phyloP scores from a whole-genome alignment of 1,284 basidiomycete genomes.

The Moniliella sp. region DNA sequence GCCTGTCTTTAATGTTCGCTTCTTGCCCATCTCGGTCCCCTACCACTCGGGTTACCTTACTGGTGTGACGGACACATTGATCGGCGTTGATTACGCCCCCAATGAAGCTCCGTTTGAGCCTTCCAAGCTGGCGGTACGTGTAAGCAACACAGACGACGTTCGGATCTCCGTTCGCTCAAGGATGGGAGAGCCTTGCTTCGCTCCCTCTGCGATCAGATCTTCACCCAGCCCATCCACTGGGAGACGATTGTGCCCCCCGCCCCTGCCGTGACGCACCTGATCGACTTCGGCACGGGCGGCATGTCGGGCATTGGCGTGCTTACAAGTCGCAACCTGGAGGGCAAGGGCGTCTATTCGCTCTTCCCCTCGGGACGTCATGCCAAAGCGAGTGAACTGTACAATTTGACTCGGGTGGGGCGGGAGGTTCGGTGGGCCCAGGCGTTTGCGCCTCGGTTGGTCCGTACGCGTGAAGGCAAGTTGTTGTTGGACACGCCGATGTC shows the following conservation, averaged over 20 bases:
- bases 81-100: conserved; percentile 47
- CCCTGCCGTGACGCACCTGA: conserved; percentile 60
- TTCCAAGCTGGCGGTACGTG: conserved; percentile 55
- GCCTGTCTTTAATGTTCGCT: conserved; percentile 73
- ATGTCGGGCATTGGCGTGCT: conserved; percentile 75
- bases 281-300: conserved; percentile 85
- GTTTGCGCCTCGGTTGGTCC: conserved; percentile 62
- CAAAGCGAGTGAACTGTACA: conserved; percentile 39
- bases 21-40: conserved; percentile 78
- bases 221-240: conserved; percentile 80
- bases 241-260: conserved; percentile 63
- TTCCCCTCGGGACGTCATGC: conserved; percentile 17
- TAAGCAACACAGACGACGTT: conserved; percentile 60
- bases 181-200: conserved; percentile 11
- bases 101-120: conserved; percentile 42
- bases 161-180: conserved; percentile 12
- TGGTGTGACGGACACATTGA: conserved; percentile 54
- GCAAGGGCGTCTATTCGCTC: conserved; percentile 61
- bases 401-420: conserved; percentile 45
- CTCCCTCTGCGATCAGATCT: conserved; percentile 47
- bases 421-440: conserved; percentile 80
- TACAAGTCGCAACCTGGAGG: conserved; percentile 71
- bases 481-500: conserved; percentile 77
- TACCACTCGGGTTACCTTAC: conserved; percentile 74
- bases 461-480: conserved; percentile 40